phyloP scores from a whole-genome alignment of 1,284 basidiomycete species.

The Rhodotorula sp. region DNA sequence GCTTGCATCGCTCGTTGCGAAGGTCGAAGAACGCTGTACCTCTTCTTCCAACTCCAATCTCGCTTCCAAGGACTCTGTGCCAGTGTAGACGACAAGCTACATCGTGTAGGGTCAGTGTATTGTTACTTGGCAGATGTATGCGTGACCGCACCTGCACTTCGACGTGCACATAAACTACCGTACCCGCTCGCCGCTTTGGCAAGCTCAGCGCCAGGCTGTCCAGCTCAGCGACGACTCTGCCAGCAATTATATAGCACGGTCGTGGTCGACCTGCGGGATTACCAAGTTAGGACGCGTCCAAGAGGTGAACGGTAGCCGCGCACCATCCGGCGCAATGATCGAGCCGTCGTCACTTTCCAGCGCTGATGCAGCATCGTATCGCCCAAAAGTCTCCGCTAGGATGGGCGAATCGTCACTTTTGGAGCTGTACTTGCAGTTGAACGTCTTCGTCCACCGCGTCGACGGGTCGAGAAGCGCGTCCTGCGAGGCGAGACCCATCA shows the following conservation, averaged over 20 bases:
- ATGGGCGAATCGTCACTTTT: neutral
- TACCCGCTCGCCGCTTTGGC: neutral
- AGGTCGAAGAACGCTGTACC: neutral
- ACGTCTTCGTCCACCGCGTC: neutral
- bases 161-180: conserved; percentile 12
- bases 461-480: neutral
- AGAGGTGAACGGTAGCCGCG: neutral
- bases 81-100: conserved; percentile 15
- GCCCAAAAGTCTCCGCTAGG: neutral
- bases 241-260: neutral
- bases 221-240: conserved; percentile 5
- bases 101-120: neutral
- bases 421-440: conserved; percentile 6
- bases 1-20: no score
- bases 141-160: conserved; percentile 1
- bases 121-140: neutral
- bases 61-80: conserved; percentile 12
- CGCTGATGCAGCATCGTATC: neutral
- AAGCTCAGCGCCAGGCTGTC: neutral
- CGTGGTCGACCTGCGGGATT: no score
- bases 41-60: conserved; percentile 5
- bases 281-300: no score
- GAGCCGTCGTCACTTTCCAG: neutral
- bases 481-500: neutral
- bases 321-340: conserved; percentile 1